Evolutionary conservation across 768 basidiomycete species (phyloP), one percentile per base, ranked within the genome.

Genomic region (Amanita rimosa): DNA sequence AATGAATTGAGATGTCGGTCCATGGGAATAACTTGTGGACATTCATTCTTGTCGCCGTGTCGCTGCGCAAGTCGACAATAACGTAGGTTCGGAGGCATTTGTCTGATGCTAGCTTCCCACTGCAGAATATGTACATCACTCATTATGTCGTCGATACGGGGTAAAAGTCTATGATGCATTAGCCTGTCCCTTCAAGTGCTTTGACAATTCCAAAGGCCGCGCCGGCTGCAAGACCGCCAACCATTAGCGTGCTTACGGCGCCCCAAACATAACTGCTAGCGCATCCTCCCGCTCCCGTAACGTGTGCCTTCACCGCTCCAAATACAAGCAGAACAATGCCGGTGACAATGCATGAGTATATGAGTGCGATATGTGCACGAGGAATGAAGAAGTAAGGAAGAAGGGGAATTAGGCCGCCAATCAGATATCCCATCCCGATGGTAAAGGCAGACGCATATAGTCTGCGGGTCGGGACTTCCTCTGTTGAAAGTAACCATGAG

Each of bases 331-430:
- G 73, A 10, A 95, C 76, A 48, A 90, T 56, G 3, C 89, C 89
- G 4, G 95, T 99, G 48, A 96, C 63, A 52, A 90, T 60, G 53
- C 73, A 85, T 0, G 87, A 89, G 57, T 80, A 87, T 39, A 87
- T 65, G 41, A 90, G 70, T 37, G 84, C 76, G 21, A 78, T 62
- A 31, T 80, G 74, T 7, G 91, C 92, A 10, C 64, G 64, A 3
- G 78, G 63, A 55, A 93, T 78, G 70, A 92, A 91, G 69, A 98
- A 93, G 67, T 96, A 95, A 8, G 92, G 92, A 8, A 93, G 56
- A 31, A 99, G 76, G 0, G 96, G 96, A 57, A 98, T 87, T 48
- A 94, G 72, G 26, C 96, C 96, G 39, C 96, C 96, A 48, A 95
- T 46, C 53, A 94, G 83, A 69, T 98, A 95, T 10, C 92, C 91